Evolutionary conservation across 2,329 filamentous ascomycete species (phyloP), one percentile per base, ranked within the genome.

Genomic region (Talaromyces rugulosus): DNA sequence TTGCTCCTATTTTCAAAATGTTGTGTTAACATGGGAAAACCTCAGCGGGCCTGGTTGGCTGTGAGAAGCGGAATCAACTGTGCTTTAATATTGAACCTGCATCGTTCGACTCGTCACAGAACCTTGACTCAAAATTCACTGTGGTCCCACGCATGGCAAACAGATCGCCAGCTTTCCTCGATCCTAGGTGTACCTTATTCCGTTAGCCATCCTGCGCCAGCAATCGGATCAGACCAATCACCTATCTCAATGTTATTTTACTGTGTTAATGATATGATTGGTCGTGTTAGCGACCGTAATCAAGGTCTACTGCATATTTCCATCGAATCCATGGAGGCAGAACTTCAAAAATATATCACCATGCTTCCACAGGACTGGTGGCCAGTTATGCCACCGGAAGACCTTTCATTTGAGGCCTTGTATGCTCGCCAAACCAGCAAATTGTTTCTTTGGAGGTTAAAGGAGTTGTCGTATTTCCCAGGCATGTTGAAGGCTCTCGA

Each of bases 121-220:
- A 27, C 28, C 14, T 42, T 50, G 11, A 8, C 3, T 5, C 5
- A 31, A 40, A 50, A 18, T 16, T 23, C 34, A 11, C 40, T 44
- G 9, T 50, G 56, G 56, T 58, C 56, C 14, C 56, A 42, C 31
- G 16, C 27, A 30, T 58, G 56, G 56, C 56, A 58, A 50, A 27
- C 8, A 14, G 56, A 58, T 30, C 18, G 40, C 5, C 40, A 44
- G 4, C n/a, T 58, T 16, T 58, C 56, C 34, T 50, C 42, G 11
- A 16, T 58, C 8, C 30, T 58, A 31, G 56, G 56, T 27, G 34
- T 58, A 5, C 56, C 56, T 18, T 44, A 42, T 27, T 40, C 34
- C 4, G 27, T 58, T 8, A 4, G 6, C 27, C n/a, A 42, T 44
- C 9, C 27, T 16, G 14, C 30, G 9, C 36, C 56, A 9, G n/a